A percentile compares a stretch with the other conserved stretches of the same genome.
phyloP scores from a whole-genome alignment of 441 rosid species.

The Gossypium davidsonii region DNA sequence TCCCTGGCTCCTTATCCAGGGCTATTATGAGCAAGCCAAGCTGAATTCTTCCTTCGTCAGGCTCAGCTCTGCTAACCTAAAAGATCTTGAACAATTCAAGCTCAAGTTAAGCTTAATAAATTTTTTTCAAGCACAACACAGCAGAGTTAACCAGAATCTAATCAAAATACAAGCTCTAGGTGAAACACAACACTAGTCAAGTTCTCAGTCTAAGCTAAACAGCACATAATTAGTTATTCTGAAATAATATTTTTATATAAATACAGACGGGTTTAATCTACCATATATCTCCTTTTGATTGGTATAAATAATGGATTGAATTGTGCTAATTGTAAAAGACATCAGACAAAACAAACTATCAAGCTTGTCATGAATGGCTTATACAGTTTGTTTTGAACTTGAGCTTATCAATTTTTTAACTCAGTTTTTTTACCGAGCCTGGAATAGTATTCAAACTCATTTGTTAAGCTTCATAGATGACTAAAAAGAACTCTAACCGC shows the following conservation, averaged over 20 bases:
- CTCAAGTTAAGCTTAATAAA: neutral
- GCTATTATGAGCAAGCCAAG: neutral
- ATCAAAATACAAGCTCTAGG: neutral
- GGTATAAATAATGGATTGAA: neutral
- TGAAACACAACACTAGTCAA: neutral
- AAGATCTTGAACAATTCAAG: neutral
- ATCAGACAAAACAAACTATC: neutral
- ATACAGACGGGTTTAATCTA: neutral
- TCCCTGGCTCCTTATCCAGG: neutral
- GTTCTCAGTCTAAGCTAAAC: neutral
- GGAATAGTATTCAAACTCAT: neutral
- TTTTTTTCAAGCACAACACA: neutral
- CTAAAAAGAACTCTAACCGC: neutral
- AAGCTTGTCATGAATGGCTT: neutral
- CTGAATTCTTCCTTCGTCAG: neutral
- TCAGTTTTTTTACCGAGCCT: neutral
- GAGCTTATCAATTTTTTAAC: neutral
- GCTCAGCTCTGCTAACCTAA: neutral
- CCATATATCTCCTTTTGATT: neutral
- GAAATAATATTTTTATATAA: neutral
- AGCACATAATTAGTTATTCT: neutral
- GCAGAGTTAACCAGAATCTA: neutral
- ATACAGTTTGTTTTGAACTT: neutral
- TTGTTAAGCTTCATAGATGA: neutral
- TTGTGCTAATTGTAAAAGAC: neutral